These are phyloP conservation scores for Starmerella bombicola DNA, from an alignment of 805 yeast species.

Conservation along the genomic window DNA sequence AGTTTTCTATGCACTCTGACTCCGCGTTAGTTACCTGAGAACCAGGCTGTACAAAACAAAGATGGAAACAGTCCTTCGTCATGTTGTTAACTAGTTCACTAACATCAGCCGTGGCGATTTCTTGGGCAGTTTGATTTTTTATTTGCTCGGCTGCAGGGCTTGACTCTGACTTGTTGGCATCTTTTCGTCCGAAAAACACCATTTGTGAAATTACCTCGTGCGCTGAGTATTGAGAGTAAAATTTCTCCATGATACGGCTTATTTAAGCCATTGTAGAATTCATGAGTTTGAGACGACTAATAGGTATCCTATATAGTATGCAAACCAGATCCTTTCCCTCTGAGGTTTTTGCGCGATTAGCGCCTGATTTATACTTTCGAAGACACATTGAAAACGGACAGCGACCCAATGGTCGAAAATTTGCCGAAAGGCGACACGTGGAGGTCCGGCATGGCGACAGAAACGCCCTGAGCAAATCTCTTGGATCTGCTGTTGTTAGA, in stretches of 20 bases:
- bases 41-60: conserved; percentile 58
- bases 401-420: conserved; percentile 58
- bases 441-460: conserved; percentile 24
- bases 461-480: conserved; percentile 24
- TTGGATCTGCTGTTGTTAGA: conserved; percentile 60
- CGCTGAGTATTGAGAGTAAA: too few species aligned
- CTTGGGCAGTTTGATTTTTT: conserved; percentile 64
- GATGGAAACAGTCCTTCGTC: conserved; percentile 75
- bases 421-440: conserved; percentile 58
- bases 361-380: conserved; percentile 73
- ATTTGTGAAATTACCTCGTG: neutral
- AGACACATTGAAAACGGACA: conserved; percentile 63
- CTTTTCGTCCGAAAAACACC: conserved; percentile 17
- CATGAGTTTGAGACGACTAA: too few species aligned
- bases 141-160: conserved; percentile 9
- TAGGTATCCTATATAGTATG: conserved; percentile 1
- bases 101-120: conserved; percentile 84
- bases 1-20: conserved; percentile 56
- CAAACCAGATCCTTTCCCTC: conserved; percentile 60
- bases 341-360: conserved; percentile 65
- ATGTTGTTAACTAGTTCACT: conserved; percentile 73
- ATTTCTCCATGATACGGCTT: too few species aligned
- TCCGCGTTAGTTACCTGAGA: conserved; percentile 39
- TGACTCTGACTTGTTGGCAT: neutral
- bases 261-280: too few species aligned